Evolutionary conservation across 441 rosid genomes (phyloP).

Genomic region (Populus trichocarpa): DNA sequence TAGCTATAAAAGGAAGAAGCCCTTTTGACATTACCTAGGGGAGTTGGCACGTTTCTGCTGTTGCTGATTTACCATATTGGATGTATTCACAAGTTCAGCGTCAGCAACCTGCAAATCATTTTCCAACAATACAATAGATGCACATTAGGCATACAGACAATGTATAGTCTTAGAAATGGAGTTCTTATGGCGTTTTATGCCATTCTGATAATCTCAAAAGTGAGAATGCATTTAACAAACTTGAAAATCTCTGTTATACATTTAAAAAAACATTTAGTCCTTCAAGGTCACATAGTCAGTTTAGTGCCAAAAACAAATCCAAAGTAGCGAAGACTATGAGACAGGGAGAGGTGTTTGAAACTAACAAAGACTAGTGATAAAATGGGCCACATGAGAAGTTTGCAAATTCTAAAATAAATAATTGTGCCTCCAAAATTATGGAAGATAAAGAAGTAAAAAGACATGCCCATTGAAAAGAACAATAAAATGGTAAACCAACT

Average conservation of each 20-base stretch:
- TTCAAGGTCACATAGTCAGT: background rate
- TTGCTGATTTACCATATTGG: slow-evolving; percentile 32
- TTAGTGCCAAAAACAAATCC: no score
- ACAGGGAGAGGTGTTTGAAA: background rate
- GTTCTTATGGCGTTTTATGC: background rate
- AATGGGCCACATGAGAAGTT: background rate
- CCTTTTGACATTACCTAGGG: slow-evolving; percentile 31
- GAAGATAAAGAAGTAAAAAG: background rate
- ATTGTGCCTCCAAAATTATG: background rate
- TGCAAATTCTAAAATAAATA: background rate
- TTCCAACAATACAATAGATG: slow-evolving; percentile 13
- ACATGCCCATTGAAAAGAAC: background rate
- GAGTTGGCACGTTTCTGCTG: slow-evolving; percentile 37
- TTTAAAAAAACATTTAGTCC: background rate
- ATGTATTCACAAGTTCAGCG: slow-evolving; percentile 25
- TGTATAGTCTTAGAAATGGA: background rate
- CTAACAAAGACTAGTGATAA: background rate
- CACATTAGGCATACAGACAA: background rate
- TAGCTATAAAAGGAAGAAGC: background rate
- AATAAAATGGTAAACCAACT: background rate
- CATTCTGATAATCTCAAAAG: background rate
- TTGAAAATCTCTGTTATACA: background rate
- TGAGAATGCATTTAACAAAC: background rate
- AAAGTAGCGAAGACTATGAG: background rate
- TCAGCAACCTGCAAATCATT: slow-evolving; percentile 39